Evolutionary conservation across 352 stramenopile species (phyloP).

Genomic region (Pythium phragmiticola): DNA sequence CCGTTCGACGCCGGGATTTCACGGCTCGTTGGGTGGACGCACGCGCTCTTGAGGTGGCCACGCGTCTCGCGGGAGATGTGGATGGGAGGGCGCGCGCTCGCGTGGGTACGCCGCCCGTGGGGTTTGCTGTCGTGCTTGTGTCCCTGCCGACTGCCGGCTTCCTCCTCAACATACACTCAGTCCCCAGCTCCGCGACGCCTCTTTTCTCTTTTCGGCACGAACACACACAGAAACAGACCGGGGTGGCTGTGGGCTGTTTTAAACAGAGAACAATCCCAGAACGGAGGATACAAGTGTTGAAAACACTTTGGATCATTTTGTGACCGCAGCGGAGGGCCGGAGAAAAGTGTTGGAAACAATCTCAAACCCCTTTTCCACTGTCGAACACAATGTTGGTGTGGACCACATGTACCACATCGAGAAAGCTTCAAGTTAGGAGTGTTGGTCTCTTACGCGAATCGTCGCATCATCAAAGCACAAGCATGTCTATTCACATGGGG

Average conservation of each 20-base stretch:
- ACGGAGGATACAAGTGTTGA: neutral
- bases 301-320: neutral
- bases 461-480: neutral
- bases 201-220: slow-evolving; percentile 23
- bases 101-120: neutral
- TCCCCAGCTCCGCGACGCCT: neutral
- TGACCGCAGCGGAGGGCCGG: slow-evolving; percentile 6
- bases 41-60: neutral
- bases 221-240: slow-evolving; percentile 7
- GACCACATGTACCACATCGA: slow-evolving; percentile 16
- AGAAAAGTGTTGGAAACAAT: slow-evolving; percentile 21
- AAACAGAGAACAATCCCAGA: slow-evolving; percentile 28
- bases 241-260: slow-evolving; percentile 26
- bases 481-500: neutral
- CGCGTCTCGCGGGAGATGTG: neutral
- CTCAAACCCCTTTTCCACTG: slow-evolving; percentile 7
- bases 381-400: slow-evolving; percentile 5
- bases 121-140: neutral
- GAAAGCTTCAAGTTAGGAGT: slow-evolving; percentile 36
- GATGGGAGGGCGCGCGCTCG: neutral
- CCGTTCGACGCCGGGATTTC: slow-evolving; percentile 6
- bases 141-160: neutral
- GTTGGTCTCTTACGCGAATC: slow-evolving; percentile 19
- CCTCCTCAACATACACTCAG: slow-evolving; percentile 21
- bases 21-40: slow-evolving; percentile 6